Conservation (phyloP, 139 green algal species). For the Gonium pectorale region DNA sequence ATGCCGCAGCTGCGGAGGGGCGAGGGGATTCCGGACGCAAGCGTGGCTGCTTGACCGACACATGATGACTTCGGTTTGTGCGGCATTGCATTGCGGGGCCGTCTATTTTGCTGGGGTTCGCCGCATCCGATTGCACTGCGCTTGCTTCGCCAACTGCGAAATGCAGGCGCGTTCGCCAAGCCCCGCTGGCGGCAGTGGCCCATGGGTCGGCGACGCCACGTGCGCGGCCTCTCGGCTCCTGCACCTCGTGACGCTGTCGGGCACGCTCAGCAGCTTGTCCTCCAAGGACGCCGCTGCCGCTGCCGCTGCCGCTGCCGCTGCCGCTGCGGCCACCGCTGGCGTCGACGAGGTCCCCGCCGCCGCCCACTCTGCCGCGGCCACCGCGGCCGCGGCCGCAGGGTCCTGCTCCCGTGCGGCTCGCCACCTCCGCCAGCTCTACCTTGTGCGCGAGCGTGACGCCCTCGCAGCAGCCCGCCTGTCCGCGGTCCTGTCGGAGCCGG, state of each 20-base stretch:
- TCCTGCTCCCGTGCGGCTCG: not conserved
- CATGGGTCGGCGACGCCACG: not conserved
- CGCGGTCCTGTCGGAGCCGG: not conserved
- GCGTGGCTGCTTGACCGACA: too few species aligned
- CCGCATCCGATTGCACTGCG: too few species aligned
- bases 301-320: not conserved
- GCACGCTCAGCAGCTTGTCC: not conserved
- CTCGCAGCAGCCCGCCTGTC: not conserved
- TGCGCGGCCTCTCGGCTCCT: not conserved
- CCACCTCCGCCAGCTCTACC: not conserved
- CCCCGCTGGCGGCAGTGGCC: too few species aligned
- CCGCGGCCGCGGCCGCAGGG: not conserved
- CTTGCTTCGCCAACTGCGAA: too few species aligned
- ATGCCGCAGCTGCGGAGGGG: too few species aligned
- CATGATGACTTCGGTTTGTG: too few species aligned
- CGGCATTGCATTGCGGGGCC: too few species aligned
- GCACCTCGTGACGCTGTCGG: not conserved
- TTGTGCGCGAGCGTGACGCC: not conserved
- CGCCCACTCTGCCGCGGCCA: not conserved
- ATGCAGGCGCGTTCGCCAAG: too few species aligned
- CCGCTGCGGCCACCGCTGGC: not conserved
- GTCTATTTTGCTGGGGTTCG: too few species aligned
- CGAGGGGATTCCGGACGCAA: too few species aligned
- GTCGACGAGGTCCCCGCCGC: not conserved
- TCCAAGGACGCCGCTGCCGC: not conserved